These are phyloP conservation scores for Teunomyces atbi DNA, from an alignment of 805 yeast genomes.

Conservation along the genomic window DNA sequence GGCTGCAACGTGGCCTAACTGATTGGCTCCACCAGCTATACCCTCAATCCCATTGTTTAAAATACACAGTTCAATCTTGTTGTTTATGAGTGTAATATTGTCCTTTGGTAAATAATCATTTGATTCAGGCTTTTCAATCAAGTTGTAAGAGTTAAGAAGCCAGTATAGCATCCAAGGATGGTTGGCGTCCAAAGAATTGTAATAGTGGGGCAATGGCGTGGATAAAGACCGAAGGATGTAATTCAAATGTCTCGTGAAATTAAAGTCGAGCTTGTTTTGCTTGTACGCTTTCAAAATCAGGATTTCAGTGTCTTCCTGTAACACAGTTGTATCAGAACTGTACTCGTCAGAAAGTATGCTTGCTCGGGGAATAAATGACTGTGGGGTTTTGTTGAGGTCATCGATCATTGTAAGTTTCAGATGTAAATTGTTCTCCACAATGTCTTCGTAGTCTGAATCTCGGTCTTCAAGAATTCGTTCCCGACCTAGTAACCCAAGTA, in stretches of 20 bases:
- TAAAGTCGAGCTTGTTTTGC: constrained; percentile 6
- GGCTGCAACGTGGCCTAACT: constrained; percentile 80
- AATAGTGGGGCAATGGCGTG: constrained; percentile 49
- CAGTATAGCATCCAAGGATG: constrained; percentile 90
- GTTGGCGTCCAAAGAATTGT: constrained; percentile 73
- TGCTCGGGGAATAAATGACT: constrained; percentile 6
- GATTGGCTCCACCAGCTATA: constrained; percentile 83
- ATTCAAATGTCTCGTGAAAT: constrained; percentile 36
- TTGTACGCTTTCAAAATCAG: constrained; percentile 9
- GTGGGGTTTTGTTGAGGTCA: constrained; percentile 5
- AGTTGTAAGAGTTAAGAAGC: constrained; percentile 52
- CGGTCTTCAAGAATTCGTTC: constrained; percentile 3
- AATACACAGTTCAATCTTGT: constrained; percentile 26
- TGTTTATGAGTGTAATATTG: constrained; percentile 18
- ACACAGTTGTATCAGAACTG: constrained; percentile 11
- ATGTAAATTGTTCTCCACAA: constrained; percentile 7
- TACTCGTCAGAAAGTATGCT: constrained; percentile 8
- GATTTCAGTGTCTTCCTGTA: constrained; percentile 10
- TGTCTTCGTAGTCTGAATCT: constrained; percentile 23
- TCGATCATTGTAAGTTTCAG: constrained; percentile 4
- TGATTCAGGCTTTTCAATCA: constrained; percentile 12
- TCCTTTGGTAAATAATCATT: constrained; percentile 28
- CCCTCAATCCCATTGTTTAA: constrained; percentile 47
- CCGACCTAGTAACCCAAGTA: constrained; percentile 1
- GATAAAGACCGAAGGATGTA: constrained; percentile 44